Base-by-base conservation (phyloP, 208 protist genomes). In the Trypanosoma scelopori region DNA sequence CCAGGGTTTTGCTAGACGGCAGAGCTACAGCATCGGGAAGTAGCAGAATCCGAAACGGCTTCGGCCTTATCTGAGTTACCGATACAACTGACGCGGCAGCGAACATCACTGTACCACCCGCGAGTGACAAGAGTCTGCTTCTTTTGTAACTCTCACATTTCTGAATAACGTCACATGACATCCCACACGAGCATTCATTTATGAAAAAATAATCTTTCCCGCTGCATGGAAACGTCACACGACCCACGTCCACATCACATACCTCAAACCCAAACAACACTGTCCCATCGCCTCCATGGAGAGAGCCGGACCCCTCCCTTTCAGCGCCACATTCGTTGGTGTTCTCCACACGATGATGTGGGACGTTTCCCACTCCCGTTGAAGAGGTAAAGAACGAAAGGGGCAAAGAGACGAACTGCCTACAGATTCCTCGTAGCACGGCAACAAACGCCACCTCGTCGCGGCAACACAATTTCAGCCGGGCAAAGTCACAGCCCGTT, bases 401-500 rank as follows among this genome's bases (percentile, higher is more conserved):
- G 6, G 30, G 18, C n/a, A 3, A 5, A 5, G 63, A 48, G 16
- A 35, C 12, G 6, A 69, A 5, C 7, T 66, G 32, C 15, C 28
- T 41, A 25, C 48, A 69, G 6, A 76, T 25, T 27, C 61, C 47
- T 15, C 42, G 13, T 28, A 84, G 37, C 3, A 70, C 43, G 53
- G 43, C 49, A 20, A 91, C n/a, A 27, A 76, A 82, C 7, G 82
- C 79, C 13, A 73, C 60, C 5, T 71, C 75, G 48, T 56, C 79
- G 9, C 23, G 28, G 39, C 81, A 90, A 60, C 85, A 89, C 9
- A 94, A 56, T 0, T 69, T 59, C n/a, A 90, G 43, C 63, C 73
- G 80, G n/a, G 85, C 81, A 63, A 92, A 94, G 60, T 94, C 89
- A 0, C 76, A 74, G 0, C 89, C 89, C 0, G 89, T 94, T 3